Percentiles rank a stretch among this genome's conserved stretches.
Conservation (phyloP, 306 rosid species). For the Quercus alba region DNA sequence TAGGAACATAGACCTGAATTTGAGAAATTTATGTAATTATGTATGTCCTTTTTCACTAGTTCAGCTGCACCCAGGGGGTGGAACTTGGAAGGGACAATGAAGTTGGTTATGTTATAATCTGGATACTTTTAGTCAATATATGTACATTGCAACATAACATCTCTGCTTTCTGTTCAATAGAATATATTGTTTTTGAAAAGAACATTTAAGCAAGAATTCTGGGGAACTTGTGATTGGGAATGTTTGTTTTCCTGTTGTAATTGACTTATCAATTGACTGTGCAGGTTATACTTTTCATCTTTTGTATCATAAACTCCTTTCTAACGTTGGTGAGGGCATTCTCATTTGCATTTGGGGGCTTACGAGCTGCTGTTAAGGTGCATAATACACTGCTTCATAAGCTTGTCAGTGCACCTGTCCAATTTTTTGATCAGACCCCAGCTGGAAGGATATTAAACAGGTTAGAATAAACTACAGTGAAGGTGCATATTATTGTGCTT, state of each 20-base stretch:
- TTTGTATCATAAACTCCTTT: constrained; percentile 73
- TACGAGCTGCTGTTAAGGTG: constrained; percentile 81
- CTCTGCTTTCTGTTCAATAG: neutral
- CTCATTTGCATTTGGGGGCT: constrained; percentile 95
- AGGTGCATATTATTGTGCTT: constrained; percentile 12
- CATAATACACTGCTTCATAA: constrained; percentile 64
- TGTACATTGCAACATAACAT: neutral
- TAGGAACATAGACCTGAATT: neutral
- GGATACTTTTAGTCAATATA: neutral
- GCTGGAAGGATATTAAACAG: constrained; percentile 91
- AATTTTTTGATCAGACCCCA: constrained; percentile 87
- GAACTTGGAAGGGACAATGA: neutral
- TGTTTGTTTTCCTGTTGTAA: constrained; percentile 9
- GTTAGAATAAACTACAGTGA: constrained; percentile 39
- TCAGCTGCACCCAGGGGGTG: neutral
- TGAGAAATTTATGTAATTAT: neutral
- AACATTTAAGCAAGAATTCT: too few relatives aligned
- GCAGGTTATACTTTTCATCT: constrained; percentile 79
- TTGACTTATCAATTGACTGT: constrained; percentile 22
- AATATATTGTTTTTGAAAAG: neutral
- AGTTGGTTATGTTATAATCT: neutral
- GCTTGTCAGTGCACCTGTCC: constrained; percentile 80
- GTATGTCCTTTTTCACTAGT: neutral
- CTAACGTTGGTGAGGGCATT: constrained; percentile 93
- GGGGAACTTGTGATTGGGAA: neutral